Evolutionary conservation across 2,329 filamentous ascomycete genomes (phyloP).

Genomic region (Aurifilum marmelostoma): DNA sequence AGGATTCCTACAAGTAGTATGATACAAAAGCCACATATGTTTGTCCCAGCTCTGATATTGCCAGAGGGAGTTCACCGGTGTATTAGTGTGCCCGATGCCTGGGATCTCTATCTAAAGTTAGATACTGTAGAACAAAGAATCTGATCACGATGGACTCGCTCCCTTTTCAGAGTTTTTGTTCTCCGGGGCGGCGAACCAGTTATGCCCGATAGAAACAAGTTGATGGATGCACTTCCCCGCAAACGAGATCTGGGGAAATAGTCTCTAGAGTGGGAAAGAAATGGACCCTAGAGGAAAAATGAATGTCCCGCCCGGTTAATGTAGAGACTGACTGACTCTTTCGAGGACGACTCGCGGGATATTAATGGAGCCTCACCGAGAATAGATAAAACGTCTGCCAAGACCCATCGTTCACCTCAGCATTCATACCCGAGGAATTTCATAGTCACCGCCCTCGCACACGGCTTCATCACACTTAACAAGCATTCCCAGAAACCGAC

Average conservation of each 20-base stretch:
- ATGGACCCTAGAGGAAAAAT: neutral
- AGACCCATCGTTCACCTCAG: neutral
- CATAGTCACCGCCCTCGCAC: neutral
- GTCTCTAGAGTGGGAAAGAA: too few species aligned
- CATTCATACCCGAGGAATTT: neutral
- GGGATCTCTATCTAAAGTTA: neutral
- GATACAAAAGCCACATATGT: neutral
- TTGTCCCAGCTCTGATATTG: neutral
- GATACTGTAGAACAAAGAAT: too few species aligned
- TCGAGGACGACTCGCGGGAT: neutral
- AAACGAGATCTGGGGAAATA: neutral
- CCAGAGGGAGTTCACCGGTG: neutral
- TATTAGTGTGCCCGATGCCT: neutral
- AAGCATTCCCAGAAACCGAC: neutral
- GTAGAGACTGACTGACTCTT: slow-evolving; percentile 5
- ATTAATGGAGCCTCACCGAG: neutral
- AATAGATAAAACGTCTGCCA: neutral
- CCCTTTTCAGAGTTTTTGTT: neutral
- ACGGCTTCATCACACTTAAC: neutral
- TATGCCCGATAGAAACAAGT: neutral
- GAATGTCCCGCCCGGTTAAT: slow-evolving; percentile 1
- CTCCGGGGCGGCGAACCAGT: neutral
- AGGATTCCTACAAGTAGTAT: neutral
- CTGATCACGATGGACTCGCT: neutral
- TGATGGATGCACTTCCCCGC: slow-evolving; percentile 12